These are phyloP conservation scores for Punctularia strigosozonata DNA, from an alignment of 768 basidiomycete species.

Conservation along the genomic window DNA sequence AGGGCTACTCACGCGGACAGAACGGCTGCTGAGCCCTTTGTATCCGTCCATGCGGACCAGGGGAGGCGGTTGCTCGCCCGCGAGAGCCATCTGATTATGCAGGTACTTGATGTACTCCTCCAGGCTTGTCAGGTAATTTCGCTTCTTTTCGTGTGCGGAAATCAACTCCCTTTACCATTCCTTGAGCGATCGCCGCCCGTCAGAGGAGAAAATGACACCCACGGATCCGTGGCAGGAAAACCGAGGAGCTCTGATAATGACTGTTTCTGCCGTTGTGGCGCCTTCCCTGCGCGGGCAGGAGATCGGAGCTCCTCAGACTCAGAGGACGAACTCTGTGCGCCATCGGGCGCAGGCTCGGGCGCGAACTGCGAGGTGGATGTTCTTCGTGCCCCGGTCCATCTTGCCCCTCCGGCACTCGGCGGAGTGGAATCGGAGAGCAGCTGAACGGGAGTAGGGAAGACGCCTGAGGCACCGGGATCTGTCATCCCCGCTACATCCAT, in stretches of 20 bases:
- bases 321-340: too few species aligned
- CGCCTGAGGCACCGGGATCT: too few species aligned
- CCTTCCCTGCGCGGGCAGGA: too few species aligned
- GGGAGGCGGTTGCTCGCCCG: constrained; percentile 32
- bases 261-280: too few species aligned
- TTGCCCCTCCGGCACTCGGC: too few species aligned
- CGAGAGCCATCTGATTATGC: constrained; percentile 44
- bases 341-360: too few species aligned
- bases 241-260: constrained; percentile 44
- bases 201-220: constrained; percentile 13
- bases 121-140: constrained; percentile 61
- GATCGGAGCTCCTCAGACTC: too few species aligned
- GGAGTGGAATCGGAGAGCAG: too few species aligned
- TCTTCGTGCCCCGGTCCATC: too few species aligned
- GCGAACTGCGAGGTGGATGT: too few species aligned
- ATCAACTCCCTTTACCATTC: constrained; percentile 43
- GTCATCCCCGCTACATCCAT: too few species aligned
- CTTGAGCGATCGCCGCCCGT: background rate
- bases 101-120: constrained; percentile 61
- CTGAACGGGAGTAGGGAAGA: too few species aligned
- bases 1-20: constrained; percentile 50
- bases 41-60: constrained; percentile 40
- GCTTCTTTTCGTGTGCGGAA: constrained; percentile 69
- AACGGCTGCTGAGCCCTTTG: constrained; percentile 47
- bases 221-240: constrained; percentile 54